A percentile compares a stretch with the other conserved stretches of the same genome.
These are phyloP conservation scores for Komagataella ulmi DNA, from an alignment of 805 yeast genomes.

Conservation along the genomic window DNA sequence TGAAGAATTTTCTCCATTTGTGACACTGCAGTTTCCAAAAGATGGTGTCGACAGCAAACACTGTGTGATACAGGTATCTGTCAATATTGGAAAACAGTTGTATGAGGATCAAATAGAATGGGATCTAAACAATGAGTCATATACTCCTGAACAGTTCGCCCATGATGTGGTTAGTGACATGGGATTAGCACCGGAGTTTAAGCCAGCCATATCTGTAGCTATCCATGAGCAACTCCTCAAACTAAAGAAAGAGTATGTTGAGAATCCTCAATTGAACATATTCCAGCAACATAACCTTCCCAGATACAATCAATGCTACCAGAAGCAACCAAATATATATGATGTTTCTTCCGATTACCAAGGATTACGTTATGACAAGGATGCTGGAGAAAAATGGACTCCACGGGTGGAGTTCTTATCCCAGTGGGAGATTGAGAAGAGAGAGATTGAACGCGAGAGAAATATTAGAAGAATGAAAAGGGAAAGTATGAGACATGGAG, in stretches of 20 bases:
- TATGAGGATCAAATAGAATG: constrained; percentile 92
- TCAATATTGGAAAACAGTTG: constrained; percentile 69
- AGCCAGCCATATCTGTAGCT: constrained; percentile 80
- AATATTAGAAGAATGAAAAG: constrained; percentile 85
- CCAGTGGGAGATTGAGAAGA: constrained; percentile 85
- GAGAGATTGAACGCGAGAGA: constrained; percentile 92
- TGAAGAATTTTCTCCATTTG: constrained; percentile 55
- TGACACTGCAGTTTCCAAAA: constrained; percentile 52
- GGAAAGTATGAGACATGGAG: constrained; percentile 71
- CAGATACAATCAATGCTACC: constrained; percentile 18
- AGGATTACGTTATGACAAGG: constrained; percentile 59
- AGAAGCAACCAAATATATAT: constrained; percentile 9
- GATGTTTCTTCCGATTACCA: constrained; percentile 11
- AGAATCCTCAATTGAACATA: constrained; percentile 24
- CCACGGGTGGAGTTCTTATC: constrained; percentile 80
- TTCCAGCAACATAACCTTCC: constrained; percentile 21
- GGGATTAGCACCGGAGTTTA: constrained; percentile 75
- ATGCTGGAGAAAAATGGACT: constrained; percentile 74
- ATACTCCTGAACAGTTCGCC: constrained; percentile 81
- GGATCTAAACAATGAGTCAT: constrained; percentile 47
- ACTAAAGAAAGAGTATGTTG: constrained; percentile 71
- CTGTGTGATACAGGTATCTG: constrained; percentile 69
- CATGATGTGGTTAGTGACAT: constrained; percentile 69
- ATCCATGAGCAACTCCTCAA: constrained; percentile 69
- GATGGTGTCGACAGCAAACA: constrained; percentile 38